Evolutionary conservation across 768 basidiomycete species (phyloP).

Genomic region (Lactifluus echinatus): DNA sequence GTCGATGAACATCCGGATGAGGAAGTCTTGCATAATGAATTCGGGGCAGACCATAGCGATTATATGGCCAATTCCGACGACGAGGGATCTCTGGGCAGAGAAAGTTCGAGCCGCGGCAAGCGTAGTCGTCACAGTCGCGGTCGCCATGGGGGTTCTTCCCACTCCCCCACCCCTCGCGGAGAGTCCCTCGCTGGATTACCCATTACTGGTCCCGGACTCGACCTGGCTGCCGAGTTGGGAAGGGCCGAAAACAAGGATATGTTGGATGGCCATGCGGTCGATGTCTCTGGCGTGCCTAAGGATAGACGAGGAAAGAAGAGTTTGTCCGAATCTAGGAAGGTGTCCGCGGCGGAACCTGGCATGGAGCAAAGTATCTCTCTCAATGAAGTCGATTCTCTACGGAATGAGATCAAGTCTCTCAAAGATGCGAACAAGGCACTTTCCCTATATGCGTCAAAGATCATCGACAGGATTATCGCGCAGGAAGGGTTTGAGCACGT

Average conservation of each 20-base stretch:
- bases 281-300: constrained; percentile 40
- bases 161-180: constrained; percentile 46
- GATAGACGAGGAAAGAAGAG: constrained; percentile 37
- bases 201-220: constrained; percentile 81
- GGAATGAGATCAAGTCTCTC: constrained; percentile 82
- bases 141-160: constrained; percentile 44
- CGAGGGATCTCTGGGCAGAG: constrained; percentile 18
- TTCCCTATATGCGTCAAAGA: constrained; percentile 93
- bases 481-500: constrained; percentile 97
- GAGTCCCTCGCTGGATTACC: constrained; percentile 83
- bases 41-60: constrained; percentile 34
- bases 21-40: constrained; percentile 43
- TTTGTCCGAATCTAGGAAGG: constrained; percentile 25
- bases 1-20: constrained; percentile 32
- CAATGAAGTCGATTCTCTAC: constrained; percentile 66
- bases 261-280: constrained; percentile 45
- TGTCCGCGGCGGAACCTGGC: constrained; percentile 31
- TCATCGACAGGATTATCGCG: constrained; percentile 93
- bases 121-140: constrained; percentile 42
- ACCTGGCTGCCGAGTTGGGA: constrained; percentile 86
- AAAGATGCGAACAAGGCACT: constrained; percentile 95
- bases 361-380: constrained; percentile 36
- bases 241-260: constrained; percentile 86
- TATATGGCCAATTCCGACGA: constrained; percentile 34
- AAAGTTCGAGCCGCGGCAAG: constrained; percentile 31